Conservation (phyloP, 495 filamentous ascomycete species). For the Choiromyces venosus region DNA sequence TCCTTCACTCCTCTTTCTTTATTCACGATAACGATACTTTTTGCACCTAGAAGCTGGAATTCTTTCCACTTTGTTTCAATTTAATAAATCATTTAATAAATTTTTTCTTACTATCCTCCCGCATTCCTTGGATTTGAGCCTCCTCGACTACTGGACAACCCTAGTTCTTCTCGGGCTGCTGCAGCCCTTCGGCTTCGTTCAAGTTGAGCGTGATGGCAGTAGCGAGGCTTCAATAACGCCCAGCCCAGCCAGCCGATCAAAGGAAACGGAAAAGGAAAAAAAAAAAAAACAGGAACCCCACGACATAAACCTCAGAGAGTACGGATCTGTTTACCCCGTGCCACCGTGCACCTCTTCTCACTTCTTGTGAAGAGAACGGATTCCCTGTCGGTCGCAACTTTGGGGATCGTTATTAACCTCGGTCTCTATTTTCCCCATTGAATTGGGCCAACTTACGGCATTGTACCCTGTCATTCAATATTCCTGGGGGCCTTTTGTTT, state of each 20-base stretch:
- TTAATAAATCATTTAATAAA: constrained; percentile 4
- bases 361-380: constrained; percentile 17
- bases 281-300: background rate
- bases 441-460: constrained; percentile 25
- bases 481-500: background rate
- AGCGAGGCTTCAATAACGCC: constrained; percentile 37
- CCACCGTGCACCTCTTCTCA: constrained; percentile 24
- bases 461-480: constrained; percentile 8
- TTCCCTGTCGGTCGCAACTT: constrained; percentile 18
- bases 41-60: background rate
- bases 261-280: constrained; percentile 18
- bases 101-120: background rate
- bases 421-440: constrained; percentile 22
- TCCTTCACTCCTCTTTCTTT: background rate
- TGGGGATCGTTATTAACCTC: constrained; percentile 13
- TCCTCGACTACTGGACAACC: constrained; percentile 12
- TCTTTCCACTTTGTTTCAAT: constrained; percentile 3
- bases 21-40: constrained; percentile 1
- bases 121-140: background rate
- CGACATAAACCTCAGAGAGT: constrained; percentile 25
- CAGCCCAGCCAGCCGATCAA: constrained; percentile 16
- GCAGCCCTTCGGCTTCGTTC: constrained; percentile 27
- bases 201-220: constrained; percentile 36
- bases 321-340: constrained; percentile 27
- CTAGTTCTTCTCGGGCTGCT: constrained; percentile 26